Conservation (phyloP, 148 eudicot genomes). For the Euryodendron excelsum region DNA sequence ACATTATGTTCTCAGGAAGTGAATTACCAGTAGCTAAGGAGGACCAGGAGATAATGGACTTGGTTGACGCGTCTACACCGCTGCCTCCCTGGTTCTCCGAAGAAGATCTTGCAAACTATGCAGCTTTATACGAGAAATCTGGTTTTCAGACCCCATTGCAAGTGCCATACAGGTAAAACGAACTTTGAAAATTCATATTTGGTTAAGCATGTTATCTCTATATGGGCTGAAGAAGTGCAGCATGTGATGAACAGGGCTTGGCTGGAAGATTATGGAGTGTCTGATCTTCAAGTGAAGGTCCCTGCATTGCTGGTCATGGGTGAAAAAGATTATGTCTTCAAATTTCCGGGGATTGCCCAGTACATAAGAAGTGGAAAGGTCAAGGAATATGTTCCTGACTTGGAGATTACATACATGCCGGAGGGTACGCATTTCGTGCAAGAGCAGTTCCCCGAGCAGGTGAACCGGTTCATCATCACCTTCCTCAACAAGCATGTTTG, state of each 20-base stretch:
- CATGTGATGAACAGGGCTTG: slow-evolving; percentile 16
- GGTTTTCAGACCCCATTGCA: slow-evolving; percentile 55
- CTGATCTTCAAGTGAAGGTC: slow-evolving; percentile 24
- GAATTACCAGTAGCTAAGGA: slow-evolving; percentile 53
- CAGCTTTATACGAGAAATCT: slow-evolving; percentile 50
- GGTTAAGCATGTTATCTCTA: too few species aligned
- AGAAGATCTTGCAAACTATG: slow-evolving; percentile 56
- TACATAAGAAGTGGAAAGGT: slow-evolving; percentile 30
- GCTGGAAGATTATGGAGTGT: slow-evolving; percentile 20
- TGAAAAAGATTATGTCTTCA: slow-evolving; percentile 31
- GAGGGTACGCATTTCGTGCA: slow-evolving; percentile 46
- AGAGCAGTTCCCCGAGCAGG: slow-evolving; percentile 41
- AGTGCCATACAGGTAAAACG: slow-evolving; percentile 57
- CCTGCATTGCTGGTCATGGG: slow-evolving; percentile 38
- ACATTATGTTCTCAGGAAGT: slow-evolving; percentile 51
- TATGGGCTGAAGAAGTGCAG: too few species aligned
- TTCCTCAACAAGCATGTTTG: slow-evolving; percentile 27
- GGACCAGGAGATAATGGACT: slow-evolving; percentile 67
- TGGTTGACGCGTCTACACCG: slow-evolving; percentile 45
- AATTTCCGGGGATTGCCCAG: slow-evolving; percentile 31
- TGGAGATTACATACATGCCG: slow-evolving; percentile 25
- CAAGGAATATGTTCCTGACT: slow-evolving; percentile 32
- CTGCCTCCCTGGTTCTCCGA: slow-evolving; percentile 58
- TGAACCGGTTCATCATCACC: slow-evolving; percentile 33
- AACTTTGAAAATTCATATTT: background rate